phyloP scores from a whole-genome alignment of 1,284 basidiomycete species.

The Thecaphora thlaspeos region DNA sequence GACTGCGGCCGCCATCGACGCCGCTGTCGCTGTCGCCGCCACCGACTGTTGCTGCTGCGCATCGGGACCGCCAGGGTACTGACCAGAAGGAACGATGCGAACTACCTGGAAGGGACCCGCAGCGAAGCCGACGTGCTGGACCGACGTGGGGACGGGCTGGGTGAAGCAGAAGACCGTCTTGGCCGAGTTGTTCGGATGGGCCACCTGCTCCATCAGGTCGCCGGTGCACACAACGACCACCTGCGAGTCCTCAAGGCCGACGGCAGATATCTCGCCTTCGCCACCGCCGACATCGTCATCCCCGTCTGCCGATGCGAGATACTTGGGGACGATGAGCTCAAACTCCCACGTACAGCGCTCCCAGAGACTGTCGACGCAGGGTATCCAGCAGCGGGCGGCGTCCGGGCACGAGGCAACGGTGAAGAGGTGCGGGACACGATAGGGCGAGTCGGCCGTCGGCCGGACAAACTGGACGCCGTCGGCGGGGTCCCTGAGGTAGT shows the following conservation, averaged over 20 bases:
- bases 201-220: slow-evolving; percentile 65
- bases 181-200: slow-evolving; percentile 88
- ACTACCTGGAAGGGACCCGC: slow-evolving; percentile 77
- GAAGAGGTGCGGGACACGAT: slow-evolving; percentile 81
- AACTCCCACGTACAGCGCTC: slow-evolving; percentile 99
- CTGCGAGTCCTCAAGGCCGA: slow-evolving; percentile 53
- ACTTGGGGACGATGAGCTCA: slow-evolving; percentile 85
- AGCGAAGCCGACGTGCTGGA: slow-evolving; percentile 92
- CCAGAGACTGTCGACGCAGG: slow-evolving; percentile 92
- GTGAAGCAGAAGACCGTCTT: slow-evolving; percentile 94
- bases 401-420: slow-evolving; percentile 85
- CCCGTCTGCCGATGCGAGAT: slow-evolving; percentile 52
- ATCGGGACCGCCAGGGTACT: neutral
- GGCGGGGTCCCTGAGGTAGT: slow-evolving; percentile 74
- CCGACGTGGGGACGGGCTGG: slow-evolving; percentile 82
- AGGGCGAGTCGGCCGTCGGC: slow-evolving; percentile 76
- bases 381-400: slow-evolving; percentile 92
- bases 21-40: slow-evolving; percentile 62
- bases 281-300: slow-evolving; percentile 13
- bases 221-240: slow-evolving; percentile 86
- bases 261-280: slow-evolving; percentile 1
- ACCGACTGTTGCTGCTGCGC: slow-evolving; percentile 61
- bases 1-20: slow-evolving; percentile 10
- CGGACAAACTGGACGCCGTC: slow-evolving; percentile 84
- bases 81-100: slow-evolving; percentile 22